Conservation (phyloP, 305 asterid species). For the Caryopteris hybrid region DNA sequence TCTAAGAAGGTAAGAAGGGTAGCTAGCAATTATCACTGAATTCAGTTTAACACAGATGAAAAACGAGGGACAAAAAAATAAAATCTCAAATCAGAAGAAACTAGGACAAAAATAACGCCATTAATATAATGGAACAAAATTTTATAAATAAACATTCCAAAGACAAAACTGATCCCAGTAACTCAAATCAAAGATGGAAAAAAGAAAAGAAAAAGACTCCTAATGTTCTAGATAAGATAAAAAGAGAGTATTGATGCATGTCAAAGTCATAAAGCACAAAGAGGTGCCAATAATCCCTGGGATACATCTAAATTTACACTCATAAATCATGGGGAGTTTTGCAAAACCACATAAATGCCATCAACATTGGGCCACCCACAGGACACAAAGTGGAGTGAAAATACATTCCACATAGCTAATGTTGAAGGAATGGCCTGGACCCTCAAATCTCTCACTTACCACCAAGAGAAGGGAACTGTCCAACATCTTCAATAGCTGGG, state of each 20-base stretch:
- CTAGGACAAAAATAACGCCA: too few species aligned
- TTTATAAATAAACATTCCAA: constrained; percentile 20
- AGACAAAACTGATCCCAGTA: constrained; percentile 37
- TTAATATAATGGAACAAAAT: constrained; percentile 26
- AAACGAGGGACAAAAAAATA: too few species aligned
- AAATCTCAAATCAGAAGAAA: too few species aligned
- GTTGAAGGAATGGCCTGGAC: too few species aligned
- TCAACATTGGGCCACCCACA: too few species aligned
- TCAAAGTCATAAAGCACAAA: constrained; percentile 28
- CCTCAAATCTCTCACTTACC: constrained; percentile 32
- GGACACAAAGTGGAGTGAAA: too few species aligned
- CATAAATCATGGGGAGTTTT: constrained; percentile 19
- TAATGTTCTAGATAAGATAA: constrained; percentile 17
- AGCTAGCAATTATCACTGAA: too few species aligned
- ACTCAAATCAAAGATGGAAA: constrained; percentile 11
- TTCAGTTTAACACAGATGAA: too few species aligned
- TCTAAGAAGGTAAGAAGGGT: too few species aligned
- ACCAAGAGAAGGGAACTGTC: constrained; percentile 59
- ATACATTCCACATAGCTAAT: too few species aligned
- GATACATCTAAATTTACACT: constrained; percentile 55
- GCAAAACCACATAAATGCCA: neutral
- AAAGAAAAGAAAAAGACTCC: constrained; percentile 3
- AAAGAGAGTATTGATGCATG: constrained; percentile 24
- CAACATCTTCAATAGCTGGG: constrained; percentile 45
- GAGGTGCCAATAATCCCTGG: constrained; percentile 21